Percentiles rank a stretch among this genome's conserved stretches.
phyloP scores from a whole-genome alignment of 202 grass and related monocot species.

The Setaria italica region DNA sequence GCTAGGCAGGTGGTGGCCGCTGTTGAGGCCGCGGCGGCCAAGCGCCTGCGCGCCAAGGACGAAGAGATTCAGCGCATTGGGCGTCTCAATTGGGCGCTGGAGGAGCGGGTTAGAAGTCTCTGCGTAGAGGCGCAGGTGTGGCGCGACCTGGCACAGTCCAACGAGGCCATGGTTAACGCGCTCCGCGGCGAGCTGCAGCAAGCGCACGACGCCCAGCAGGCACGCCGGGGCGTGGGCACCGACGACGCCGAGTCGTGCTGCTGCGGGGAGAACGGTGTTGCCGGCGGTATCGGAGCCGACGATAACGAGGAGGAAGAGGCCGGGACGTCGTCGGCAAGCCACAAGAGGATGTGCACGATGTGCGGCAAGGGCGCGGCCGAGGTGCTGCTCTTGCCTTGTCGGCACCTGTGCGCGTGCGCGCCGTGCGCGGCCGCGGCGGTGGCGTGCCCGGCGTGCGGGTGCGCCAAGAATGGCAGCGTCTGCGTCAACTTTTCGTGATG shows the following conservation, averaged over 20 bases:
- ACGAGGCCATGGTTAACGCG: conserved; percentile 49
- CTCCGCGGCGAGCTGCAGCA: conserved; percentile 63
- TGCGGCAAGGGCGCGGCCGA: conserved; percentile 56
- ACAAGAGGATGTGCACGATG: conserved; percentile 40
- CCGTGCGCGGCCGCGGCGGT: conserved; percentile 53
- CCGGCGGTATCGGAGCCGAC: too few species aligned
- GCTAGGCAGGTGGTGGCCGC: conserved; percentile 40
- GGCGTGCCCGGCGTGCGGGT: conserved; percentile 74
- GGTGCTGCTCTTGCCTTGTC: conserved; percentile 81
- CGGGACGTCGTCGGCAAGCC: not conserved
- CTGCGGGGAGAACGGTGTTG: conserved; percentile 57
- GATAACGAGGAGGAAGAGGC: conserved; percentile 5
- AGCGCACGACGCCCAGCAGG: conserved; percentile 52
- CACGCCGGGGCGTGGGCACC: not conserved
- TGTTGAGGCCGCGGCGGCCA: conserved; percentile 55
- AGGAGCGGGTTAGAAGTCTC: conserved; percentile 55
- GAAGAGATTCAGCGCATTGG: conserved; percentile 58
- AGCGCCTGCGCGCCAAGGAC: conserved; percentile 57
- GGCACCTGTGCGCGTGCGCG: conserved; percentile 76
- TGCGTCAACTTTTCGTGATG: conserved; percentile 75
- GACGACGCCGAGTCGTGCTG: conserved; percentile 76
- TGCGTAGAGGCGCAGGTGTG: conserved; percentile 64
- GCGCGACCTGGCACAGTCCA: conserved; percentile 74
- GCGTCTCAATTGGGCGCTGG: conserved; percentile 62
- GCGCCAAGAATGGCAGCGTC: conserved; percentile 63